Evolutionary conservation across 192 early-diverging fungal species (phyloP).

Genomic region (Blastocladiella britannica): DNA sequence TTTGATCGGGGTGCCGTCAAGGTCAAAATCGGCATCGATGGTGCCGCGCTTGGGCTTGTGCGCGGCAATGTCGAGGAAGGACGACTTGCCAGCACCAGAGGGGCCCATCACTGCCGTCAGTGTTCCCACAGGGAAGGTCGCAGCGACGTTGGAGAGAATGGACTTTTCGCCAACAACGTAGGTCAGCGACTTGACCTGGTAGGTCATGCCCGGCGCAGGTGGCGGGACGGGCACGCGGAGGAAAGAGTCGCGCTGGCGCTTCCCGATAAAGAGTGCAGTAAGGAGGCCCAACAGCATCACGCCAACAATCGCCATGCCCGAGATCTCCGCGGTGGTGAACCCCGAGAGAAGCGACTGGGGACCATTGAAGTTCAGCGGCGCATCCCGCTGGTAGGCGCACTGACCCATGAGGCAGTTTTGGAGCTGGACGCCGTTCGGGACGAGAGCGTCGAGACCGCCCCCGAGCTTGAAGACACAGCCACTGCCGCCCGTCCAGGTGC

Average conservation of each 20-base stretch:
- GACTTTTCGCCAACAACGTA: conserved; percentile 22
- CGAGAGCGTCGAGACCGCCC: conserved; percentile 19
- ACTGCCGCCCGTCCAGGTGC: not conserved
- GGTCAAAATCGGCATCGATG: conserved; percentile 20
- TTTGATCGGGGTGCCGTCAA: conserved; percentile 26
- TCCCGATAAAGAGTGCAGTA: conserved; percentile 7
- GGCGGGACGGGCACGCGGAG: conserved; percentile 4
- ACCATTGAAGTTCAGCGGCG: not conserved
- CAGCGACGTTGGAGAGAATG: conserved; percentile 47
- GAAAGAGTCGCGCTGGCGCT: conserved; percentile 5
- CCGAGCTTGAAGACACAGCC: conserved; percentile 7
- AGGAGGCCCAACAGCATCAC: conserved; percentile 7
- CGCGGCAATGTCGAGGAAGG: conserved; percentile 59
- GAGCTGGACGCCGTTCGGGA: conserved; percentile 29
- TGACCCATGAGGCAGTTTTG: conserved; percentile 28
- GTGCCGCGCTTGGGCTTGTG: conserved; percentile 11
- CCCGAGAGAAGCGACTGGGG: not conserved
- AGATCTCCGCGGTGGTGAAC: conserved; percentile 8
- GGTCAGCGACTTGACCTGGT: conserved; percentile 12
- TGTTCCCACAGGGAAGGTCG: conserved; percentile 48
- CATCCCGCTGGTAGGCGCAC: conserved; percentile 23
- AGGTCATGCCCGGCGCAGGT: conserved; percentile 9
- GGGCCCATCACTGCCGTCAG: conserved; percentile 81
- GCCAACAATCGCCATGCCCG: conserved; percentile 9
- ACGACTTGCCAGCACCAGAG: conserved; percentile 78